Evolutionary conservation across 2,329 filamentous ascomycete genomes (phyloP), one percentile per base, ranked within the genome.

Genomic region (Fusarium austroafricanum): DNA sequence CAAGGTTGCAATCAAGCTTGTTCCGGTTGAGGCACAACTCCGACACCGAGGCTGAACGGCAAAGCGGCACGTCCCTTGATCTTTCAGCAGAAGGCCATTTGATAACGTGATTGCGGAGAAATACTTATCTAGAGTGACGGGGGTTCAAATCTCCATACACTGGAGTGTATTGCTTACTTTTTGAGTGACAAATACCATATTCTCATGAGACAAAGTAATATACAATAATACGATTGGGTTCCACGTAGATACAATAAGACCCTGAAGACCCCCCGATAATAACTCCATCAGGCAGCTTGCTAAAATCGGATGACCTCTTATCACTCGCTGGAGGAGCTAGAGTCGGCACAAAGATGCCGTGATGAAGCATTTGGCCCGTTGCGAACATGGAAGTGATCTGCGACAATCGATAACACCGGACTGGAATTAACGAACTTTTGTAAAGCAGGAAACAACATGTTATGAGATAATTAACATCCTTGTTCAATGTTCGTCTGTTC

Each of bases 331-430:
- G 28, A 26, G 43, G 43, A 38, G 37, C 38, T 55, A 31, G 26
- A 7, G 26, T 55, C 52, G 53, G 53, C 53, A 56, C 39, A 42
- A 42, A 53, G n/a, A 52, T 56, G 53, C 53, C 53, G 53, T 56
- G 46, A 35, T 17, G 15, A 21, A 35, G 9, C 12, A 51, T 28
- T 11, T n/a, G 14, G 20, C 26, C 28, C 12, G 10, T 21, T 28
- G 28, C 53, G 1, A 53, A 56, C 28, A 20, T 17, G 46, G 53
- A 31, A 56, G 52, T 56, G 53, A 56, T 56, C 7, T 42, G 46
- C 53, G 23, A 1, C 26, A 40, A 33, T 26, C 28, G 20, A 26
- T 38, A n/a, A 35, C 18, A 21, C 15, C 9, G 3, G 3, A 28
- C 2, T 39, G 21, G 2, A 5, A 26, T 10, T 10, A 12, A 53